These are phyloP conservation scores for Tulasnella sp. DNA, from an alignment of 768 basidiomycete genomes.

Conservation along the genomic window DNA sequence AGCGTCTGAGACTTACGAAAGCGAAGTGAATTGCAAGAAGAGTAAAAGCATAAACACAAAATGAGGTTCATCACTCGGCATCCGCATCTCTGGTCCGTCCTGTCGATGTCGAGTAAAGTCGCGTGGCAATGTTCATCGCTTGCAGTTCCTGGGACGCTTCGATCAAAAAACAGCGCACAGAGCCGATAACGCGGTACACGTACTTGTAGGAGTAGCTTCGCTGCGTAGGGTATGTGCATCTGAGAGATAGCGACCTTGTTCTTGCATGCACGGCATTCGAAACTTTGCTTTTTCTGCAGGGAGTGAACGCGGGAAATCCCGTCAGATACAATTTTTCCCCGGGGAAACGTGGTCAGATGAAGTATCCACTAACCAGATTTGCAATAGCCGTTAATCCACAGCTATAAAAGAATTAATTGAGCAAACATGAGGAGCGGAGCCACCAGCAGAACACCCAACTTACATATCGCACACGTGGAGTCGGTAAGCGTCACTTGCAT, in stretches of 20 bases:
- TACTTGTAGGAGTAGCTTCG: constrained; percentile 94
- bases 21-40: constrained; percentile 17
- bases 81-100: constrained; percentile 72
- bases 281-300: constrained; percentile 90
- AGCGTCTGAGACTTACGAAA: constrained; percentile 16
- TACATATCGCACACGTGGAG: constrained; percentile 96
- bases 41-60: constrained; percentile 22
- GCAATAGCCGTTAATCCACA: constrained; percentile 98
- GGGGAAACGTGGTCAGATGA: constrained; percentile 24
- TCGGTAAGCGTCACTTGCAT: constrained; percentile 90
- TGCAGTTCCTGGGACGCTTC: constrained; percentile 71
- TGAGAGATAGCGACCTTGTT: constrained; percentile 96
- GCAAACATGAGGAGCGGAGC: not conserved
- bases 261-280: constrained; percentile 96
- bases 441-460: constrained; percentile 44
- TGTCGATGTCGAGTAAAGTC: constrained; percentile 83
- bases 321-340: not conserved
- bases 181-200: constrained; percentile 40
- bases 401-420: constrained; percentile 46
- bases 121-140: constrained; percentile 93
- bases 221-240: constrained; percentile 92
- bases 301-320: constrained; percentile 23
- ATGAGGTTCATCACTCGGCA: constrained; percentile 17
- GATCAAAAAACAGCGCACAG: constrained; percentile 14
- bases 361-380: constrained; percentile 67